Evolutionary conservation across 2,329 filamentous ascomycete species (phyloP).

Genomic region (Sporothrix variecibatus): DNA sequence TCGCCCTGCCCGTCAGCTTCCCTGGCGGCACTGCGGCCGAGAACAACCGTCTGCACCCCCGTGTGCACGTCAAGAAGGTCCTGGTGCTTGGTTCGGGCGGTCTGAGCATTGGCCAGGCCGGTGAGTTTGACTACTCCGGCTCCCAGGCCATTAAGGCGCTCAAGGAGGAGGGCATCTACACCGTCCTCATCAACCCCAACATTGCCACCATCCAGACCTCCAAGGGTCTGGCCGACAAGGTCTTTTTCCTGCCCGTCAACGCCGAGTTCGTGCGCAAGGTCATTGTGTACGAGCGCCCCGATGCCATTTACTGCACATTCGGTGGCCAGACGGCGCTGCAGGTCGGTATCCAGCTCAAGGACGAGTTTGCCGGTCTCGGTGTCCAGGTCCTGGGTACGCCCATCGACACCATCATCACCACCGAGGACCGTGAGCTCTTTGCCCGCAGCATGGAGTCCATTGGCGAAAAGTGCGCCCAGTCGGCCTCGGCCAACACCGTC

Average conservation of each 20-base stretch:
- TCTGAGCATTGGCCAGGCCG: constrained; percentile 94
- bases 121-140: constrained; percentile 98
- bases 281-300: constrained; percentile 89
- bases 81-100: constrained; percentile 92
- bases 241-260: constrained; percentile 97
- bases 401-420: constrained; percentile 97
- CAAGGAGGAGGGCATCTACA: constrained; percentile 98
- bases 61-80: constrained; percentile 88
- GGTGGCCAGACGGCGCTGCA: constrained; percentile 96
- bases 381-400: constrained; percentile 95
- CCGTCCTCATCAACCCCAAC: constrained; percentile 97
- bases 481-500: constrained; percentile 83
- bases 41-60: constrained; percentile 74
- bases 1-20: constrained; percentile 77
- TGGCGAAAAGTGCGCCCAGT: constrained; percentile 96
- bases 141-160: constrained; percentile 98
- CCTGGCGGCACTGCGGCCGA: constrained; percentile 81
- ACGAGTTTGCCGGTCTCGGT: constrained; percentile 89
- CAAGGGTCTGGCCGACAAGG: constrained; percentile 95
- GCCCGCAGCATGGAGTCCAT: constrained; percentile 98
- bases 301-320: constrained; percentile 97
- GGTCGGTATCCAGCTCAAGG: constrained; percentile 95
- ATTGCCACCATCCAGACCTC: constrained; percentile 99
- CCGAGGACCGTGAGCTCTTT: constrained; percentile 95
- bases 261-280: constrained; percentile 97